phyloP scores from a whole-genome alignment of 2,329 filamentous ascomycete species.

The Talaromyces sp. region DNA sequence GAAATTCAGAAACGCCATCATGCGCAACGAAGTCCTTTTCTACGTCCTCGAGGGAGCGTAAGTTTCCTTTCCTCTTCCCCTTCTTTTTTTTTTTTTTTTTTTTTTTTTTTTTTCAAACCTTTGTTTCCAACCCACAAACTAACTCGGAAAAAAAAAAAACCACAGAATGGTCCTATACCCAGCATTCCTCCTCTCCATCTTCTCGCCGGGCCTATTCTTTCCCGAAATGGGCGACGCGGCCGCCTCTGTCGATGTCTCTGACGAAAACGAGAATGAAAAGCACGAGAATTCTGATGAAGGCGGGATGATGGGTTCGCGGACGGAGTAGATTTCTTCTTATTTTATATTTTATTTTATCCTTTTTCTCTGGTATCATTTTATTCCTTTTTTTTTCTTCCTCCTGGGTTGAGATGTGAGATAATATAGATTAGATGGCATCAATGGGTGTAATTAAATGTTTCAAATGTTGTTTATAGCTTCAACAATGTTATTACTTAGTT shows the following conservation, averaged over 20 bases:
- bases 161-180: conserved; percentile 45
- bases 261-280: neutral
- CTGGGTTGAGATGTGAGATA: neutral
- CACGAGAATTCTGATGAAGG: neutral
- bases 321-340: neutral
- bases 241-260: neutral
- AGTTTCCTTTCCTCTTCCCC: conserved; percentile 13
- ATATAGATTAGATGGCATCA: neutral
- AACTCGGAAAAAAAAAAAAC: too few relatives aligned
- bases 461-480: too few relatives aligned
- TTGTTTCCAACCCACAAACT: too few relatives aligned
- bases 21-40: conserved; percentile 58
- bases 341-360: neutral
- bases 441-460: too few relatives aligned
- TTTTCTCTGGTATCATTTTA: neutral
- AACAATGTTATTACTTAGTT: too few relatives aligned
- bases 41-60: conserved; percentile 54
- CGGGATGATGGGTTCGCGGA: neutral
- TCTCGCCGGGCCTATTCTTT: conserved; percentile 53
- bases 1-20: conserved; percentile 45
- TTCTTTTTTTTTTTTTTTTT: conserved; percentile 2
- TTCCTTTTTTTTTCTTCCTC: neutral
- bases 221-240: conserved; percentile 43
- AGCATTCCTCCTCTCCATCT: conserved; percentile 45
- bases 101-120: too few relatives aligned